These are phyloP conservation scores for Glaciozyma martinii DNA, from an alignment of 768 basidiomycete genomes.

Conservation along the genomic window DNA sequence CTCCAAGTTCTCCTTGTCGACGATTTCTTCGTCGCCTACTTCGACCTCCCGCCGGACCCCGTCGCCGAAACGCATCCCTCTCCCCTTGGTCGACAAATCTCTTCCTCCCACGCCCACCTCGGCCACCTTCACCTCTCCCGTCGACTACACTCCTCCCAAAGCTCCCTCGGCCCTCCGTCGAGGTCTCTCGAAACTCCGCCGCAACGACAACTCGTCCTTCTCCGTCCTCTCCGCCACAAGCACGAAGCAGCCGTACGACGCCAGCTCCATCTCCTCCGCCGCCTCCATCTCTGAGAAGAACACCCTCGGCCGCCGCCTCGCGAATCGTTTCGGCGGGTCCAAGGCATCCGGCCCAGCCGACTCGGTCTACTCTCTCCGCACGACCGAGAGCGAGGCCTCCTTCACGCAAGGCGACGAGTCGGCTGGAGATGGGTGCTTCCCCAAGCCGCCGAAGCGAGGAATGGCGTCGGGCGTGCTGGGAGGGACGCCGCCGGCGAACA, in stretches of 20 bases:
- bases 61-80: neutral
- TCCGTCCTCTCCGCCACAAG: conserved; percentile 6
- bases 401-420: too few species aligned
- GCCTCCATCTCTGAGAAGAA: neutral
- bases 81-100: conserved; percentile 18
- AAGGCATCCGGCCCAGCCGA: neutral
- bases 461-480: too few species aligned
- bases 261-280: neutral
- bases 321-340: conserved; percentile 7
- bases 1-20: neutral
- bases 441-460: too few species aligned
- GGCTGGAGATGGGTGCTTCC: too few species aligned
- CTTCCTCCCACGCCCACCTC: conserved; percentile 25
- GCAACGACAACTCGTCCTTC: conserved; percentile 1
- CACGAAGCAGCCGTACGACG: neutral
- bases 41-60: neutral
- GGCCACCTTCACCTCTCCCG: neutral
- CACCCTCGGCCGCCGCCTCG: conserved; percentile 22
- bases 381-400: too few species aligned
- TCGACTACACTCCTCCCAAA: neutral
- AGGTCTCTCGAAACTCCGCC: neutral
- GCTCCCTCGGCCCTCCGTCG: neutral
- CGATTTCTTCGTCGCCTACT: neutral
- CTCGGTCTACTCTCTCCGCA: neutral
- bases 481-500: conserved; percentile 1